Percentiles rank a stretch among this genome's conserved stretches.
phyloP scores from a whole-genome alignment of 768 basidiomycete species.

The Daedaleopsis sinensis region DNA sequence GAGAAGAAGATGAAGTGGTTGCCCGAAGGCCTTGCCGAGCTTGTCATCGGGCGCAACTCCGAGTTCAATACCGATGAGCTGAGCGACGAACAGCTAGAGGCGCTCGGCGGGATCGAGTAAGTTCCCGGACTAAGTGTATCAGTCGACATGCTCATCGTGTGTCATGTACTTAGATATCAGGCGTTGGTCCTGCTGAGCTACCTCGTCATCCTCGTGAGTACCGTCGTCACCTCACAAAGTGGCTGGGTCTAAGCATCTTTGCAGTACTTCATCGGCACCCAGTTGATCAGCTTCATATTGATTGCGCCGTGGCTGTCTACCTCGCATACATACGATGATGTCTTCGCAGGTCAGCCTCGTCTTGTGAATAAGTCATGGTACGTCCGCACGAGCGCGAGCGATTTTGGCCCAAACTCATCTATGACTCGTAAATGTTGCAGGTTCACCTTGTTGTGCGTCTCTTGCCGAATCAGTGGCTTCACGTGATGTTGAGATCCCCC shows the following conservation, averaged over 20 bases:
- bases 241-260: conserved; percentile 34
- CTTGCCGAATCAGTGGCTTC: no score
- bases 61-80: conserved; percentile 56
- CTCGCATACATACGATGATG: conserved; percentile 48
- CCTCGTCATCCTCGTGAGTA: conserved; percentile 48
- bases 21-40: conserved; percentile 32
- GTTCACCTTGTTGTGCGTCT: conserved; percentile 18
- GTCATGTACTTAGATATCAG: conserved; percentile 28
- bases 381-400: background rate
- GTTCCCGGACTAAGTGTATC: background rate
- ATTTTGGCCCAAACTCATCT: conserved; percentile 2
- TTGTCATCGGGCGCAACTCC: conserved; percentile 63
- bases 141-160: background rate
- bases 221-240: background rate
- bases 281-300: conserved; percentile 57
- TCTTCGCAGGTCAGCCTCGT: conserved; percentile 51
- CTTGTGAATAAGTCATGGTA: conserved; percentile 62
- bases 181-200: conserved; percentile 58
- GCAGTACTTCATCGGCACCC: conserved; percentile 67
- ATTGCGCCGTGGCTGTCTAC: conserved; percentile 63
- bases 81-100: conserved; percentile 68
- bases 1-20: conserved; percentile 39
- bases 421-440: conserved; percentile 4
- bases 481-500: background rate
- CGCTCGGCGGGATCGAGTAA: conserved; percentile 79